Conservation (phyloP, 169 alveolate species). For the Plasmodium chabaudi region DNA sequence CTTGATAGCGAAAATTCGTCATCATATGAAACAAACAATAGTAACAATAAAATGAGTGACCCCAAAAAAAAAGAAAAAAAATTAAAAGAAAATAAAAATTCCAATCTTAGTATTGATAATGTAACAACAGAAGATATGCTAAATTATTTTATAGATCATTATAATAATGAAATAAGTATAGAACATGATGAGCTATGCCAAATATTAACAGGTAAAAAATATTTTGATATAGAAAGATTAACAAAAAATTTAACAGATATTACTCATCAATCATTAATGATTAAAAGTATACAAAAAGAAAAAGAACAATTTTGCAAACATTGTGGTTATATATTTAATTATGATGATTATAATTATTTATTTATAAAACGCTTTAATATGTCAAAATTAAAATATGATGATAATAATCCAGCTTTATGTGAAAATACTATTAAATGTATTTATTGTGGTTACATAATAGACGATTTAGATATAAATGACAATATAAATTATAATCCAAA, state of each 20-base stretch:
- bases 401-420: background rate
- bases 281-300: conserved; percentile 53
- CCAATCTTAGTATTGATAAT: conserved; percentile 25
- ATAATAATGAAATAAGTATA: conserved; percentile 44
- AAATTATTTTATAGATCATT: conserved; percentile 31
- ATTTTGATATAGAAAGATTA: conserved; percentile 53
- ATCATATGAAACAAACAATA: background rate
- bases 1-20: background rate
- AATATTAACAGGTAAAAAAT: conserved; percentile 72
- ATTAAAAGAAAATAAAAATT: conserved; percentile 35
- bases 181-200: conserved; percentile 72
- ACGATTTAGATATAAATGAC: conserved; percentile 27
- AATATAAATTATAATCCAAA: conserved; percentile 5
- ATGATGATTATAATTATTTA: conserved; percentile 66
- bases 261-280: conserved; percentile 28
- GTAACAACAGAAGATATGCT: conserved; percentile 28
- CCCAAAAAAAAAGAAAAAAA: conserved; percentile 5
- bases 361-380: conserved; percentile 30
- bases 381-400: background rate
- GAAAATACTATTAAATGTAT: conserved; percentile 51
- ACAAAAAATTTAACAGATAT: conserved; percentile 56
- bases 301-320: conserved; percentile 39
- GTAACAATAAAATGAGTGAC: background rate
- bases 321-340: conserved; percentile 70
- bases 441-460: conserved; percentile 51